These are phyloP conservation scores for Mycena haematopus DNA, from an alignment of 768 basidiomycete genomes.

Conservation along the genomic window DNA sequence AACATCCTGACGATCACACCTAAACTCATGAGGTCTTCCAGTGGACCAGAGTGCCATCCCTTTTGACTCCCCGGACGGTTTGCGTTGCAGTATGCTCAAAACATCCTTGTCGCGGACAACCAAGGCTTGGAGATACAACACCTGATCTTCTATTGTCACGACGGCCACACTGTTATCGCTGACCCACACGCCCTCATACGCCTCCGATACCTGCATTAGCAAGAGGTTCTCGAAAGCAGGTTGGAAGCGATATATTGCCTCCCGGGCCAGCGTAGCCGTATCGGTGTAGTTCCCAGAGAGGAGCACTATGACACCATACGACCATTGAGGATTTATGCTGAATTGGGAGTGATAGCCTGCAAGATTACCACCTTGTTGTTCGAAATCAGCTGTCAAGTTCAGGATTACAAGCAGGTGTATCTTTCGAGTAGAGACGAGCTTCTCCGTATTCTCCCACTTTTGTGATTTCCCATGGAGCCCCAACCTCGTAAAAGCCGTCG, in stretches of 20 bases:
- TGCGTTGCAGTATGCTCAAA: slow-evolving; percentile 38
- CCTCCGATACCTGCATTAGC: slow-evolving; percentile 33
- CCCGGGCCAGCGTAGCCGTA: slow-evolving; percentile 38
- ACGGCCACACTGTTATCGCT: slow-evolving; percentile 37
- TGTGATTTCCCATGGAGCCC: slow-evolving; percentile 52
- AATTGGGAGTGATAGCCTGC: slow-evolving; percentile 49
- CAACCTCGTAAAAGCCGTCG: slow-evolving; percentile 43
- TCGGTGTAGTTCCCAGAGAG: slow-evolving; percentile 45
- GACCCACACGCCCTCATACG: slow-evolving; percentile 45
- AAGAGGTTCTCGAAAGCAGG: slow-evolving; percentile 42
- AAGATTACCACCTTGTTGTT: slow-evolving; percentile 43
- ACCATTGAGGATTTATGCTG: slow-evolving; percentile 45
- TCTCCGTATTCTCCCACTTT: slow-evolving; percentile 32
- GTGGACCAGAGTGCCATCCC: slow-evolving; percentile 46
- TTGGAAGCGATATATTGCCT: slow-evolving; percentile 42
- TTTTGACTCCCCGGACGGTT: slow-evolving; percentile 14
- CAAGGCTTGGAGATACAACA: slow-evolving; percentile 40
- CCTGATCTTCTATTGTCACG: slow-evolving; percentile 37
- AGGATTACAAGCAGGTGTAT: slow-evolving; percentile 29
- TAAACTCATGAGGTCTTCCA: slow-evolving; percentile 45
- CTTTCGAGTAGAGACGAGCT: slow-evolving; percentile 43
- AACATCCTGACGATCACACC: too few relatives aligned
- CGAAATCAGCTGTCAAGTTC: not conserved
- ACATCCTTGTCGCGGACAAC: slow-evolving; percentile 43
- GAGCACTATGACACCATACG: slow-evolving; percentile 50